Evolutionary conservation across 2,329 filamentous ascomycete species (phyloP).

Genomic region (Xylaria multiplex): DNA sequence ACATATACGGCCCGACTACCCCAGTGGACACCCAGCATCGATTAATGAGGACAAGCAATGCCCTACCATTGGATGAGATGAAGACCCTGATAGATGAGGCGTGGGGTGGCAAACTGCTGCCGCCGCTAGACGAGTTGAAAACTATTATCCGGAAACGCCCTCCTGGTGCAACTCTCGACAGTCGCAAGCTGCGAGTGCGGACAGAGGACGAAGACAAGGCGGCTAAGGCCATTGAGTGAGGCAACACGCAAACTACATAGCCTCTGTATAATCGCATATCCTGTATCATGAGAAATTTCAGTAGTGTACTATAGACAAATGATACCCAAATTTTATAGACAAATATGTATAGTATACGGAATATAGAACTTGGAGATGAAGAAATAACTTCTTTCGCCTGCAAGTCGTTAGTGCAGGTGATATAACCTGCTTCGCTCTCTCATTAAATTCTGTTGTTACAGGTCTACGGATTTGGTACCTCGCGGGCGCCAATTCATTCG

Average conservation of each 20-base stretch:
- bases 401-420: neutral
- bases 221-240: neutral
- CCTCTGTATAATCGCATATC: neutral
- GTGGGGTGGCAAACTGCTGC: slow-evolving; percentile 51
- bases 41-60: slow-evolving; percentile 42
- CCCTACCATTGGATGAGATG: slow-evolving; percentile 48
- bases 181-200: neutral
- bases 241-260: neutral
- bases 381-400: slow-evolving; percentile 10
- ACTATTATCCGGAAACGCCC: slow-evolving; percentile 41
- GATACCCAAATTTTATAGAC: slow-evolving; percentile 23
- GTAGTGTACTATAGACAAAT: slow-evolving; percentile 22
- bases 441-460: slow-evolving; percentile 40
- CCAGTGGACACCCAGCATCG: slow-evolving; percentile 39
- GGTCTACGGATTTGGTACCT: slow-evolving; percentile 30
- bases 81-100: slow-evolving; percentile 52
- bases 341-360: slow-evolving; percentile 22
- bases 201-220: neutral
- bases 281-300: slow-evolving; percentile 4
- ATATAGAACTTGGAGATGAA: slow-evolving; percentile 17
- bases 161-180: slow-evolving; percentile 15
- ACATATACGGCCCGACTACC: slow-evolving; percentile 48
- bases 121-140: slow-evolving; percentile 44
- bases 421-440: slow-evolving; percentile 28
- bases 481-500: slow-evolving; percentile 13